These are phyloP conservation scores for Bolboschoenoplectus hybrid DNA, from an alignment of 202 grass and related monocot genomes.

Conservation along the genomic window DNA sequence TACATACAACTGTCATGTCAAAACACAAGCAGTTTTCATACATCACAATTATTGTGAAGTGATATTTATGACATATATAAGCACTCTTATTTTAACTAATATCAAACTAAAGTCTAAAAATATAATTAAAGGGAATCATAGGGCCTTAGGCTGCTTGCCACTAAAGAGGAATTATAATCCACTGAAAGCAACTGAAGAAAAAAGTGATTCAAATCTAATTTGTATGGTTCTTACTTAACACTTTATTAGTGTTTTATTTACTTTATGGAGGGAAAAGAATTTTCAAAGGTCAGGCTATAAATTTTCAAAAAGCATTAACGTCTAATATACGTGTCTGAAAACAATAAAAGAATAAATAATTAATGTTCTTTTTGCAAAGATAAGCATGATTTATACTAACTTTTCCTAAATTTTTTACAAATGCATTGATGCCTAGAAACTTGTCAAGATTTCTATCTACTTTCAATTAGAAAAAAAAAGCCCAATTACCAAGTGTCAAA, in stretches of 20 bases:
- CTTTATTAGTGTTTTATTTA: conserved; percentile 28
- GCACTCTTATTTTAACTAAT: background rate
- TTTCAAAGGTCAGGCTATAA: background rate
- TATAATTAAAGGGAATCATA: conserved; percentile 42
- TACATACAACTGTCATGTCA: background rate
- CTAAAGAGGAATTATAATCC: conserved; percentile 65
- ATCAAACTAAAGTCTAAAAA: background rate
- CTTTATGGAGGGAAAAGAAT: background rate
- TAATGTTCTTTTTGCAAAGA: conserved; percentile 7
- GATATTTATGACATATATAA: background rate
- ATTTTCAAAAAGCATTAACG: background rate
- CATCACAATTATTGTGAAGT: background rate
- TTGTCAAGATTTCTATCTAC: background rate
- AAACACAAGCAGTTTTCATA: background rate
- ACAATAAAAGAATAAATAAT: background rate
- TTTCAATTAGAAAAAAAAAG: background rate
- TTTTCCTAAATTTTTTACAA: background rate
- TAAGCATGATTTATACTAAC: background rate
- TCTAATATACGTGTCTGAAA: background rate
- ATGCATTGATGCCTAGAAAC: background rate
- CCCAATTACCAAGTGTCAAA: background rate
- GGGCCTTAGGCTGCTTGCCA: conserved; percentile 70
- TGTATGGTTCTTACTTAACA: conserved; percentile 17
- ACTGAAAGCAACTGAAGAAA: conserved; percentile 39
- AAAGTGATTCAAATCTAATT: conserved; percentile 37